phyloP scores from a whole-genome alignment of 1,284 basidiomycete species.

The Leccinum olivaceoglutinosum region DNA sequence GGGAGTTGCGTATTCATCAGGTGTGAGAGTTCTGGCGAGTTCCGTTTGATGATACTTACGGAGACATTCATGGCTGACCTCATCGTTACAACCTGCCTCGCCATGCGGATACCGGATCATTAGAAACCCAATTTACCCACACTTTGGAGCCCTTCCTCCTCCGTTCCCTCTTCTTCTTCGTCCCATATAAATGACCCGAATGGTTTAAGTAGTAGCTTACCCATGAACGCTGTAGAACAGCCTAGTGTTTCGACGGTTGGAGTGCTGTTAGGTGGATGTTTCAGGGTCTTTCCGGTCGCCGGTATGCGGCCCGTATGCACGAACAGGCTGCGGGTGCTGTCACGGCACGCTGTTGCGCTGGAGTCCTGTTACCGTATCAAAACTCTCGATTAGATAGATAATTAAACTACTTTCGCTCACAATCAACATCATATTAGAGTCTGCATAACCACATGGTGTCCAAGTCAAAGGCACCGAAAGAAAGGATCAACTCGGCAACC shows the following conservation, averaged over 20 bases:
- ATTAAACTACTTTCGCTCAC: not conserved
- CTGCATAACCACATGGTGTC: no score
- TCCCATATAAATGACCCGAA: no score
- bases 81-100: slow-evolving; percentile 29
- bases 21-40: slow-evolving; percentile 14
- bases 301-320: no score
- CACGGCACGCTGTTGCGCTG: no score
- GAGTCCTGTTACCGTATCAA: no score
- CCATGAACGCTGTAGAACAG: no score
- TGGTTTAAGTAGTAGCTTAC: no score
- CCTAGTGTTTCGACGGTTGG: no score
- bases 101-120: slow-evolving; percentile 28
- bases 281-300: no score
- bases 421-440: no score
- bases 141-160: not conserved
- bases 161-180: not conserved
- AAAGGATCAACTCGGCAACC: not conserved
- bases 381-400: no score
- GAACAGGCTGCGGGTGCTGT: not conserved
- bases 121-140: not conserved
- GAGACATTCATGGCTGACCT: slow-evolving; percentile 23
- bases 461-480: not conserved
- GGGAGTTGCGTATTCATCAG: slow-evolving; percentile 29
- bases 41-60: slow-evolving; percentile 7
- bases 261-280: no score